Evolutionary conservation across 257 asterid genomes (phyloP).

Genomic region (Plantago elongata): DNA sequence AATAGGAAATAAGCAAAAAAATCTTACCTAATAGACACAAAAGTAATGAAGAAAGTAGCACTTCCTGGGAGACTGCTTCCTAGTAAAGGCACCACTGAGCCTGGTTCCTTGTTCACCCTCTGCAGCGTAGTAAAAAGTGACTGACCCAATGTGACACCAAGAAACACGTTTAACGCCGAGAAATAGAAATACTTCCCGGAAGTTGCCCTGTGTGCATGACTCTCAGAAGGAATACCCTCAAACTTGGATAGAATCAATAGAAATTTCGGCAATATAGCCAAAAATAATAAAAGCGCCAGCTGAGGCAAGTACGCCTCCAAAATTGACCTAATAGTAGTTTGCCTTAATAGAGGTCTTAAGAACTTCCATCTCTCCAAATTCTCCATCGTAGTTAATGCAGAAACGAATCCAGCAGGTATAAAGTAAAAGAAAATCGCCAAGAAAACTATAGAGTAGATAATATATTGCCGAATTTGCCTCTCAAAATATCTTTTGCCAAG

Average conservation of each 20-base stretch:
- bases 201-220: constrained; percentile 81
- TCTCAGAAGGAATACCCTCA: constrained; percentile 77
- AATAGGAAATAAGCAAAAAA: neutral
- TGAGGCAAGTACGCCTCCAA: constrained; percentile 89
- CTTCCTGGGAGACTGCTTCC: constrained; percentile 80
- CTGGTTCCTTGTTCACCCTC: constrained; percentile 42
- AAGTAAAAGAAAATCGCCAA: constrained; percentile 81
- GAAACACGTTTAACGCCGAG: constrained; percentile 69
- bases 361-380: constrained; percentile 69
- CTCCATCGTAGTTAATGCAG: constrained; percentile 81
- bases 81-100: constrained; percentile 31
- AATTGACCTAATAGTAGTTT: constrained; percentile 43
- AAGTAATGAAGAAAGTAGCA: constrained; percentile 95
- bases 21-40: constrained; percentile 84
- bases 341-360: constrained; percentile 47
- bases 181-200: constrained; percentile 90
- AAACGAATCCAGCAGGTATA: constrained; percentile 76
- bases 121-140: constrained; percentile 56
- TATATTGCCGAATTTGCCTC: constrained; percentile 52
- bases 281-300: constrained; percentile 70
- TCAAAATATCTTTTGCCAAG: constrained; percentile 47
- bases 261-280: constrained; percentile 75
- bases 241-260: constrained; percentile 73
- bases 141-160: constrained; percentile 79
- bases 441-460: constrained; percentile 56